Evolutionary conservation across 2,329 filamentous ascomycete genomes (phyloP), one percentile per base, ranked within the genome.

Genomic region (Golovinomyces cichoracearum): DNA sequence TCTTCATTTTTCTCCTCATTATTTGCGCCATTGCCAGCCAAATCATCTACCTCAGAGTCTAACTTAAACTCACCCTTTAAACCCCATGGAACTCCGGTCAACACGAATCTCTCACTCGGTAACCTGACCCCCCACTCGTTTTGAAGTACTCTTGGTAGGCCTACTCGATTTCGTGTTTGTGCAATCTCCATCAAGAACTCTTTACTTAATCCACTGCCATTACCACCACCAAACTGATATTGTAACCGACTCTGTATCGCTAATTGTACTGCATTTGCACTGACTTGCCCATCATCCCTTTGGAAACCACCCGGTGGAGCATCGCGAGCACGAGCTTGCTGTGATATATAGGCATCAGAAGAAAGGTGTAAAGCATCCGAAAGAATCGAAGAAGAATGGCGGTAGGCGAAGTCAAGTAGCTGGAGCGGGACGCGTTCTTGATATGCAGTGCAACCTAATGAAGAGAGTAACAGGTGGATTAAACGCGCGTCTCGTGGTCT

Each of bases 371-470:
- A 64, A 5, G 76, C 78, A 64, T 85, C 80, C 54, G 68, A 74
- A 19, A 86, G 73, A 31, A 86, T 69, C 50, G 73, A 71, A 1
- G 75, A 76, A 9, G 79, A 83, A 68, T 85, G 82, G 33, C 83
- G 76, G 70, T 90, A 90, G 45, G 83, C 80, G 60, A 88, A 88
- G 66, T 90, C 83, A 61, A 90, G 76, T 45, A 90, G 76, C 50
- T 86, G 76, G 0, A 88, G 72, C 0, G 83, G 83, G 1, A 90
- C 82, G 57, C 83, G 81, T 62, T 80, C 74, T 62, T 88, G 82
- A 68, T 84, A 90, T 37, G 78, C 71, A 4, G 78, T 77, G 9
- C 88, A 81, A 58, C 82, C 82, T 57, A 85, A 78, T 6, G 79
- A 80, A 19, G 78, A 78, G 45, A 90, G 75, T 47, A 90, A 73